Conservation (phyloP, 2,329 filamentous ascomycete genomes). For the Pseudogymnoascus sp. region DNA sequence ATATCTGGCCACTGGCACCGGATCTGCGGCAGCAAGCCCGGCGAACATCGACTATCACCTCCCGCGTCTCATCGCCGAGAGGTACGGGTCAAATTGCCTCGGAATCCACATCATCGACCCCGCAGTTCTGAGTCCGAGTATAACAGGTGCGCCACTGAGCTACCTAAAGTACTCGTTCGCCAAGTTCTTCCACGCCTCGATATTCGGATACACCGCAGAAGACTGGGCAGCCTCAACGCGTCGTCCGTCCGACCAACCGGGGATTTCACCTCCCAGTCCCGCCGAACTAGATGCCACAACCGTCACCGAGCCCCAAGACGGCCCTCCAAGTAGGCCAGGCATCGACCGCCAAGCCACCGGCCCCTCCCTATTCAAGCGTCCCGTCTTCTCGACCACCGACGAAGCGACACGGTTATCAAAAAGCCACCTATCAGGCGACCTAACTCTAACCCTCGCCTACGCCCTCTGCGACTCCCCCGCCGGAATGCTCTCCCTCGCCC, state of each 20-base stretch:
- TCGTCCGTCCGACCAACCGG: not conserved
- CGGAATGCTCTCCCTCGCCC: slow-evolving; percentile 48
- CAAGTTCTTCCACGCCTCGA: slow-evolving; percentile 38
- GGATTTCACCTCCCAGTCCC: not conserved
- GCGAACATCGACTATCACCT: slow-evolving; percentile 47
- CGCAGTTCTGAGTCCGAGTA: slow-evolving; percentile 42
- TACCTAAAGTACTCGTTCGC: slow-evolving; percentile 53
- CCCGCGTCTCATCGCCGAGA: slow-evolving; percentile 40
- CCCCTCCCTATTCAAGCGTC: slow-evolving; percentile 17
- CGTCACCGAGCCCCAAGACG: not conserved
- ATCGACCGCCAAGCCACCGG: not conserved
- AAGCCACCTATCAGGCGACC: slow-evolving; percentile 35
- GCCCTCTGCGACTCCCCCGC: slow-evolving; percentile 56
- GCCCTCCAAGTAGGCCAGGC: not conserved
- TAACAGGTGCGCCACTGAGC: slow-evolving; percentile 36
- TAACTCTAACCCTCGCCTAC: slow-evolving; percentile 46
- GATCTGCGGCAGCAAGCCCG: slow-evolving; percentile 39
- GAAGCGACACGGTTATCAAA: slow-evolving; percentile 9
- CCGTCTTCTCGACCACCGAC: slow-evolving; percentile 14
- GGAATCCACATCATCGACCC: slow-evolving; percentile 56
- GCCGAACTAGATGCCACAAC: slow-evolving; percentile 1
- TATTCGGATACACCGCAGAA: slow-evolving; percentile 49
- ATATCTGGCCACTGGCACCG: slow-evolving; percentile 51
- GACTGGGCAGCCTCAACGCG: slow-evolving; percentile 21
- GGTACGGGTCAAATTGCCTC: slow-evolving; percentile 44